These are phyloP conservation scores for Macrophomina pseudophaseolina DNA, from an alignment of 2,329 filamentous ascomycete species.

Conservation along the genomic window DNA sequence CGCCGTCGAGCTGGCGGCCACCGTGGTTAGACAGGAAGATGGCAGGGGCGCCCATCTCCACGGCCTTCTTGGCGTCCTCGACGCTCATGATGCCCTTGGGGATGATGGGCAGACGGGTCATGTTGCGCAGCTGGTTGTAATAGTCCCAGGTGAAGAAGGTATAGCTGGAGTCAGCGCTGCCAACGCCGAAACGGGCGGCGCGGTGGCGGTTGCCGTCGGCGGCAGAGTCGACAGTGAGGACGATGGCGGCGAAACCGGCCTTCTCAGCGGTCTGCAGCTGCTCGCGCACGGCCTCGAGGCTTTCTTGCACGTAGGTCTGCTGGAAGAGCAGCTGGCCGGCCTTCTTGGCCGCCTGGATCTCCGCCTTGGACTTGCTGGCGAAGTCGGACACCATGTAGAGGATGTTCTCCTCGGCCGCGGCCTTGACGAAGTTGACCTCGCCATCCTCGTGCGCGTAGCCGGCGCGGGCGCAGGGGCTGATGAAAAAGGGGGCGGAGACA, in stretches of 20 bases:
- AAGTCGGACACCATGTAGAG: constrained; percentile 53
- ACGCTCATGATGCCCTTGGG: constrained; percentile 49
- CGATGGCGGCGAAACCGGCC: constrained; percentile 46
- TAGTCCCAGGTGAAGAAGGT: constrained; percentile 42
- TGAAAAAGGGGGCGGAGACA: constrained; percentile 62
- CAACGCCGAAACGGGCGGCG: constrained; percentile 40
- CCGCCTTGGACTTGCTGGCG: constrained; percentile 43
- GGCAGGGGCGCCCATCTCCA: constrained; percentile 44
- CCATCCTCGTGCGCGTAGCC: constrained; percentile 53
- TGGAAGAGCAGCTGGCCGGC: constrained; percentile 46
- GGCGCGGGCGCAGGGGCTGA: constrained; percentile 49
- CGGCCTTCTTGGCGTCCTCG: constrained; percentile 45
- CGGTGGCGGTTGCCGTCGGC: constrained; percentile 46
- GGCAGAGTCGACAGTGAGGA: constrained; percentile 49
- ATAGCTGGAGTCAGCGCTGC: constrained; percentile 38
- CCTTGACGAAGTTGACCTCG: constrained; percentile 58
- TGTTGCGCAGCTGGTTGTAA: constrained; percentile 43
- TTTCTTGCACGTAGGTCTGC: constrained; percentile 46
- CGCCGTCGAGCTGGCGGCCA: constrained; percentile 49
- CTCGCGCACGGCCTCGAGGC: constrained; percentile 37
- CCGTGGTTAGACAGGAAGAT: constrained; percentile 51
- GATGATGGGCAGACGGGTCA: constrained; percentile 46
- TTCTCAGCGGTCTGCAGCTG: constrained; percentile 41
- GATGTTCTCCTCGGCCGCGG: constrained; percentile 54
- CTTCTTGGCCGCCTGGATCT: constrained; percentile 30